Base-by-base conservation (phyloP, 1,284 basidiomycete species). In the Afroboletus lepidellus region DNA sequence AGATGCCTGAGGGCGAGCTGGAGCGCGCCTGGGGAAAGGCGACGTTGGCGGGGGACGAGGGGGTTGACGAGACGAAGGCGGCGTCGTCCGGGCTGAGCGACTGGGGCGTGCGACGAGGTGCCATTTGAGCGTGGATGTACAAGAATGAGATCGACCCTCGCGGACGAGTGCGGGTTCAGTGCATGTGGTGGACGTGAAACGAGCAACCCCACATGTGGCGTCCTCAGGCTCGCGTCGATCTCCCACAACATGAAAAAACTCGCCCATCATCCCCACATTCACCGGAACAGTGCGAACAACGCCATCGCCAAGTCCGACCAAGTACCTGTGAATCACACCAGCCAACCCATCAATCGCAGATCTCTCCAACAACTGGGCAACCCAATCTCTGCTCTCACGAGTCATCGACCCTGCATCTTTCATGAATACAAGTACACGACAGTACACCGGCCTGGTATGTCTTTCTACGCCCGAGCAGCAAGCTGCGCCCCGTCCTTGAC, bases 1-100 rank as follows among this genome's bases (percentile, higher is more conserved):
- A 64, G 27, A 79, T 63, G 24, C 74, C 67, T 2, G 76, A 66
- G 53, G 76, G 62, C 37, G 73, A 63, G 59, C 29, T 71, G 5
- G 70, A 70, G 38, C 66, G 69, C 13, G 61, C 44, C 37, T 60
- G 58, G 4, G 69, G 61, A 39, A 72, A 70, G 8, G 53, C 50
- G 9, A 65, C 43, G 50, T 61, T 48, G 48, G 69, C 60, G 9
- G 71, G 57, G 3, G 65, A 59, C 11, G 64, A 11, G 16, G 69
- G 63, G 0, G 34, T 47, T 0, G 69, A 66, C 2, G 66, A 21
- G 16, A 56, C 21, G 13, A 43, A 37, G 0, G 37, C 11, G 29
- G 57, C 38, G n/a, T 69, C 67, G 5, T 71, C 60, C n/a, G 69
- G 66, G 51, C 69, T 65, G 27, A 67, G 29, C 2, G 65, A 48